Conservation (phyloP, 805 yeast species). For the Candida pini region DNA sequence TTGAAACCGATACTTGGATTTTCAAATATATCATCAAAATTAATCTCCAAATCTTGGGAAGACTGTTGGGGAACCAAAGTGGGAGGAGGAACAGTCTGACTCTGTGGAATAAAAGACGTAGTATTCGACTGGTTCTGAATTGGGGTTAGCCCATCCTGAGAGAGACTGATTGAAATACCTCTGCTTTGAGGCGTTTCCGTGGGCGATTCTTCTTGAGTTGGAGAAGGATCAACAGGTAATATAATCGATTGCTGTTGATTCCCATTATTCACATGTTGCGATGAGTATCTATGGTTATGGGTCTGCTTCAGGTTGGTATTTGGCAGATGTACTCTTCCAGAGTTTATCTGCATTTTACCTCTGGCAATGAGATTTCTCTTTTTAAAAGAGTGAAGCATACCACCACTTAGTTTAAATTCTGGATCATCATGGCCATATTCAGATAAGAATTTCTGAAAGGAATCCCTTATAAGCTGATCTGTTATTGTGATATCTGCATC, state of each 20-base stretch:
- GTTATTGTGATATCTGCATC: slow-evolving; percentile 18
- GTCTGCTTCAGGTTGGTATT: too few relatives aligned
- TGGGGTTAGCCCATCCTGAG: slow-evolving; percentile 1
- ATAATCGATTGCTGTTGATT: too few relatives aligned
- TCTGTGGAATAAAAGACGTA: too few relatives aligned
- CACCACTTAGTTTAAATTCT: slow-evolving; percentile 25
- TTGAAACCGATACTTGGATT: slow-evolving; percentile 29
- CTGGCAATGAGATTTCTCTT: slow-evolving; percentile 22
- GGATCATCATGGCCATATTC: slow-evolving; percentile 20
- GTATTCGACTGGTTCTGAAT: too few relatives aligned
- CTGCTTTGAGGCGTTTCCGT: too few relatives aligned
- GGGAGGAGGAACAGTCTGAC: background rate
- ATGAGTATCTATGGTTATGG: too few relatives aligned
- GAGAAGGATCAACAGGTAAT: too few relatives aligned
- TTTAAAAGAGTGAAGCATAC: slow-evolving; percentile 31
- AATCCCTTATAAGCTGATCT: slow-evolving; percentile 22
- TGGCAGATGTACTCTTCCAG: background rate
- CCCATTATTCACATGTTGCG: too few relatives aligned
- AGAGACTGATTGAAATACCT: background rate
- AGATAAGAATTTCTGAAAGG: slow-evolving; percentile 11
- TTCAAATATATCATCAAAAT: slow-evolving; percentile 26
- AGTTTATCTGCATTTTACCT: slow-evolving; percentile 7
- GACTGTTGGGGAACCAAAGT: background rate
- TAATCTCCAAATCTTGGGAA: slow-evolving; percentile 14
- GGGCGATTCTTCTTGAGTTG: too few relatives aligned